Percentiles rank a stretch among this genome's conserved stretches.
Evolutionary conservation across 169 alveolate species (phyloP).

Genomic region (Eimeria falciformis): DNA sequence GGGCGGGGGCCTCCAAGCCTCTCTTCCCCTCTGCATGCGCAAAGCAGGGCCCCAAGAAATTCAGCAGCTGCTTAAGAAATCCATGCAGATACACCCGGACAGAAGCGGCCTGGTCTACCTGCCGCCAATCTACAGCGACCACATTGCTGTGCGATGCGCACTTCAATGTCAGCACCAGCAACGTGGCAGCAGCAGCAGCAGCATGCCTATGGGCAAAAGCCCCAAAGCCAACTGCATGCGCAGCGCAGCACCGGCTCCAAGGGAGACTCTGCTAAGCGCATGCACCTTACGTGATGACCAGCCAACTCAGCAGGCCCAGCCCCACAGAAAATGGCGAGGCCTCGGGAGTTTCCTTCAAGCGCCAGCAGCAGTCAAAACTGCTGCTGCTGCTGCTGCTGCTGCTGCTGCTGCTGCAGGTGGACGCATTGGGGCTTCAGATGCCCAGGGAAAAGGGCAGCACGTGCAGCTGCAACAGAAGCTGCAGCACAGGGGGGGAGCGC

Average conservation of each 20-base stretch:
- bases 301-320: background rate
- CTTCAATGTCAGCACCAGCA: background rate
- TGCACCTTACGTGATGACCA: background rate
- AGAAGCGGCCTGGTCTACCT: slow-evolving; percentile 47
- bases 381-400: background rate
- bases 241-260: background rate
- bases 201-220: background rate
- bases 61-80: background rate
- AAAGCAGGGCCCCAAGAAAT: background rate
- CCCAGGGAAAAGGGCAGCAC: background rate
- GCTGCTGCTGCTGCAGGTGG: background rate
- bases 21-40: background rate
- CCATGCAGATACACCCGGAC: background rate
- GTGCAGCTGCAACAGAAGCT: background rate
- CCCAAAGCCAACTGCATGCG: background rate
- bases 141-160: slow-evolving; percentile 28
- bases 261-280: background rate
- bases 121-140: slow-evolving; percentile 71
- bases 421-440: background rate
- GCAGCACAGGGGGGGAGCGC: background rate
- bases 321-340: background rate
- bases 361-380: background rate
- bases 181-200: background rate
- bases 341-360: background rate
- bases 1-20: slow-evolving; percentile 49